Evolutionary conservation across 1,284 basidiomycete genomes (phyloP).

Genomic region (Austroboletus novae-zelandiae): DNA sequence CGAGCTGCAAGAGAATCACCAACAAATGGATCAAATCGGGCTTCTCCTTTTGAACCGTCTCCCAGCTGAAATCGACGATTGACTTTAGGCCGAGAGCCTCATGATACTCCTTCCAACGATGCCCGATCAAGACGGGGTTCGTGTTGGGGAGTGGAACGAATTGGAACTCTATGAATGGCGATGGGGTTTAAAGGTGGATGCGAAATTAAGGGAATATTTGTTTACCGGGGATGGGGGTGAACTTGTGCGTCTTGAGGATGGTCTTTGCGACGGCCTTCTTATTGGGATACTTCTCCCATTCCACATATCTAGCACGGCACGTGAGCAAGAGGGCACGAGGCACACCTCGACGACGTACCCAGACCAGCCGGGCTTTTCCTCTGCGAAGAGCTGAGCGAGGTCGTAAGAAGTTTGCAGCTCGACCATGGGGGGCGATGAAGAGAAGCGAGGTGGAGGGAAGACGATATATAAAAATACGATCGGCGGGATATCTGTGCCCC

Average conservation of each 20-base stretch:
- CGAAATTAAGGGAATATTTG: neutral
- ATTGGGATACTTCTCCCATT: conserved; percentile 16
- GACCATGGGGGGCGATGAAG: too few species aligned
- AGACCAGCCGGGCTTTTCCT: conserved; percentile 16
- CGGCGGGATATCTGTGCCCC: too few species aligned
- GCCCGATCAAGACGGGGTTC: conserved; percentile 51
- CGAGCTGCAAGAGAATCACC: conserved; percentile 34
- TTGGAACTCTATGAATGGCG: conserved; percentile 40
- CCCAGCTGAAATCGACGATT: conserved; percentile 53
- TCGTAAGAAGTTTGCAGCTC: too few species aligned
- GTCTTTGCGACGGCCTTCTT: conserved; percentile 13
- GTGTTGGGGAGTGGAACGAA: conserved; percentile 47
- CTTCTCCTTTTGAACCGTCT: conserved; percentile 52
- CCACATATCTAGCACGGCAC: conserved; percentile 9
- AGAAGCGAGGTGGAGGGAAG: too few species aligned
- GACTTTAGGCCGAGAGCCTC: conserved; percentile 45
- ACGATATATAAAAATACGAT: too few species aligned
- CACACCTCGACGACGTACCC: conserved; percentile 3
- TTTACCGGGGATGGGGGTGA: conserved; percentile 14
- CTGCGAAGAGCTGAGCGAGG: conserved; percentile 6
- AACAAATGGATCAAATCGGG: conserved; percentile 52
- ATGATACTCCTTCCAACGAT: conserved; percentile 58
- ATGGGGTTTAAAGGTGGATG: neutral
- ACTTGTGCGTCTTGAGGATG: conserved; percentile 13
- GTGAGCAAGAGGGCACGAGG: neutral